Conservation (phyloP, 345 rosid genomes). For the Melaleuca alternifolia region DNA sequence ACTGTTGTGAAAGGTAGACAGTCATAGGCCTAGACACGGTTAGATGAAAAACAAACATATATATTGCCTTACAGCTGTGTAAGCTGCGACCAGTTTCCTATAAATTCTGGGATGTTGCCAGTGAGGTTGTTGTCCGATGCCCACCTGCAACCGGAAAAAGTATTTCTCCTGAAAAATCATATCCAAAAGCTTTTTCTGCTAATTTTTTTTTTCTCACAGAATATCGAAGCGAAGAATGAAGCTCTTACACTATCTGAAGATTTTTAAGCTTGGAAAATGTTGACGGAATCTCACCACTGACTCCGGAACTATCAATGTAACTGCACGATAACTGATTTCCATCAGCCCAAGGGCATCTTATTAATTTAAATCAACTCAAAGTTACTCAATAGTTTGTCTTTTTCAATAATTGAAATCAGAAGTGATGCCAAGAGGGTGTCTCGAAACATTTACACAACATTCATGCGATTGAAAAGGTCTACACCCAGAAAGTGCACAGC, state of each 20-base stretch:
- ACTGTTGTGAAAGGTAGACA: no score
- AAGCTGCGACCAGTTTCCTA: not conserved
- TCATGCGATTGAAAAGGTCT: not conserved
- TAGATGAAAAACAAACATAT: not conserved
- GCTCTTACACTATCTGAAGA: not conserved
- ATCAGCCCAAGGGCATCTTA: not conserved
- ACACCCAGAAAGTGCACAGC: not conserved
- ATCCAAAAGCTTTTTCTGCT: not conserved
- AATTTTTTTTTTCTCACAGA: not conserved
- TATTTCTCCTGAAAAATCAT: not conserved
- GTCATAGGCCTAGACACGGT: not conserved
- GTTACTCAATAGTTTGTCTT: not conserved
- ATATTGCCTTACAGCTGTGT: not conserved
- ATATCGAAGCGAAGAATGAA: not conserved
- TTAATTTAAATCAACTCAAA: not conserved
- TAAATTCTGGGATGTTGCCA: not conserved
- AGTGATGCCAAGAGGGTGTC: not conserved
- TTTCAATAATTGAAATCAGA: not conserved
- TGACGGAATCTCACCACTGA: not conserved
- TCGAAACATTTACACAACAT: not conserved
- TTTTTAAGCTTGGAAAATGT: not conserved
- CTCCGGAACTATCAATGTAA: not conserved
- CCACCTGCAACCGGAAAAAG: not conserved
- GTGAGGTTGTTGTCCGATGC: not conserved
- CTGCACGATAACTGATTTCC: not conserved